Evolutionary conservation across 306 rosid species (phyloP).

Genomic region (Cucurbita argyrosperma): DNA sequence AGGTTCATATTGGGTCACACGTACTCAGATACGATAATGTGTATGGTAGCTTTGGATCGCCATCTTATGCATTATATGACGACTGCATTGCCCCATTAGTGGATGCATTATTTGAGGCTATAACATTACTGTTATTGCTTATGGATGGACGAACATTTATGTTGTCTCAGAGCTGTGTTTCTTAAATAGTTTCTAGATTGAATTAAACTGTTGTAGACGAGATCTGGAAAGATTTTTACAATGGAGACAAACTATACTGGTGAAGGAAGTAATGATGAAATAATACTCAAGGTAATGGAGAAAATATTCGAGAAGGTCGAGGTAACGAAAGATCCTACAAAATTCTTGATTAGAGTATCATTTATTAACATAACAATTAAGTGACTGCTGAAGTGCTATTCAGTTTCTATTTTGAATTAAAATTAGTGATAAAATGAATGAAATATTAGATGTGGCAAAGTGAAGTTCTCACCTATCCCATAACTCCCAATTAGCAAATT

Average conservation of each 20-base stretch:
- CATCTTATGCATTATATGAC: too few species aligned
- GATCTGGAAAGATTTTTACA: constrained; percentile 51
- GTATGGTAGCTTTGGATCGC: too few species aligned
- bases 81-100: too few species aligned
- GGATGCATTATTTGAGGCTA: too few species aligned
- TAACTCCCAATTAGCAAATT: accelerated
- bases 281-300: constrained; percentile 68
- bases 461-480: too few species aligned
- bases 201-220: constrained; percentile 26
- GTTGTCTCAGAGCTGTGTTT: not conserved
- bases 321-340: constrained; percentile 13
- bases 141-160: not conserved
- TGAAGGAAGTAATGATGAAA: constrained; percentile 46
- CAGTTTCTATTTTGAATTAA: too few species aligned
- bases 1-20: too few species aligned
- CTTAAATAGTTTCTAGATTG: not conserved
- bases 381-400: too few species aligned
- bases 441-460: too few species aligned
- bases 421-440: too few species aligned
- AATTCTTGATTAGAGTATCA: constrained; percentile 67
- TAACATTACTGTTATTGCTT: too few species aligned
- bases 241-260: constrained; percentile 61
- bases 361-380: constrained; percentile 16
- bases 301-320: constrained; percentile 38
- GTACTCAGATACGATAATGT: too few species aligned